These are phyloP conservation scores for Cyclostephanos tholiformis DNA, from an alignment of 108 stramenopile genomes.

Conservation along the genomic window DNA sequence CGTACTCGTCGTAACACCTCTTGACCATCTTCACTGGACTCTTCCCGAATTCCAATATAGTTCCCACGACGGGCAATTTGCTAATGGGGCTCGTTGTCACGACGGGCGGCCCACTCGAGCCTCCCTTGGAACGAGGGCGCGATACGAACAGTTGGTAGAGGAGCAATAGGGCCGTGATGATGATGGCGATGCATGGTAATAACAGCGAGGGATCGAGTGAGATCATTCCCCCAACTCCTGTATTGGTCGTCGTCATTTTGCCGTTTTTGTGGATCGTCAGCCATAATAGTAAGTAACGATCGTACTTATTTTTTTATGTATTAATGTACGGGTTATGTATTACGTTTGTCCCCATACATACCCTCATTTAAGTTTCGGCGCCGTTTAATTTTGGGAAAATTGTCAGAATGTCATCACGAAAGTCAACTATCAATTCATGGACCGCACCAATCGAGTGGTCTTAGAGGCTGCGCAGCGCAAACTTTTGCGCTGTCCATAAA, in stretches of 20 bases:
- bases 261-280: too few relatives aligned
- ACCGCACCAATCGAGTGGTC: too few relatives aligned
- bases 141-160: slow-evolving; percentile 37
- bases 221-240: not conserved
- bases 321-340: too few relatives aligned
- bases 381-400: too few relatives aligned
- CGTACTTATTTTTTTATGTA: too few relatives aligned
- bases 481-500: too few relatives aligned
- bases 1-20: slow-evolving; percentile 85
- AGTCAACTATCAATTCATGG: too few relatives aligned
- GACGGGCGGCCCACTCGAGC: slow-evolving; percentile 66
- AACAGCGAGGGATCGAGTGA: not conserved
- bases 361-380: too few relatives aligned
- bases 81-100: slow-evolving; percentile 62
- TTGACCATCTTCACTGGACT: slow-evolving; percentile 91
- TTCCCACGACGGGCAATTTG: slow-evolving; percentile 78
- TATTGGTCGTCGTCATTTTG: not conserved
- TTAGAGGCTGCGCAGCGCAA: too few relatives aligned
- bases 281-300: too few relatives aligned
- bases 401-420: too few relatives aligned
- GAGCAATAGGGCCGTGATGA: slow-evolving; percentile 25
- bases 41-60: slow-evolving; percentile 85
- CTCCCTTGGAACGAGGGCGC: slow-evolving; percentile 55
- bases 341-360: too few relatives aligned
- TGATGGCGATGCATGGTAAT: not conserved